phyloP scores from a whole-genome alignment of 2,329 filamentous ascomycete species.

The Cercospora brassicicola region DNA sequence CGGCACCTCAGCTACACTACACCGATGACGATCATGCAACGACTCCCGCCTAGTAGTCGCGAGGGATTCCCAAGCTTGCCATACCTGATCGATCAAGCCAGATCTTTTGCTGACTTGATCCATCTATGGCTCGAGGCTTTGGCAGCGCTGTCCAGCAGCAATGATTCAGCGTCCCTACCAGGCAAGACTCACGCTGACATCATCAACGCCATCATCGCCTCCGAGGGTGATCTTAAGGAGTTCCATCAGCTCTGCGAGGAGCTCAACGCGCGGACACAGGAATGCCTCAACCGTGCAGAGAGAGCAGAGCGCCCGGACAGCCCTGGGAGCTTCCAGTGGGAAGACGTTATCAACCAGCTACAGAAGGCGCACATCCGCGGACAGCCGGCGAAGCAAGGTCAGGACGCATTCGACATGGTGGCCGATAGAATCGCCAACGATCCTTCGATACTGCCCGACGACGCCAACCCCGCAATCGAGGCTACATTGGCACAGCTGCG shows the following conservation, averaged over 20 bases:
- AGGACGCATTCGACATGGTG: constrained; percentile 28
- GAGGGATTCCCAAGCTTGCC: constrained; percentile 93
- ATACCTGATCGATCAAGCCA: constrained; percentile 85
- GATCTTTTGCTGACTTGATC: constrained; percentile 80
- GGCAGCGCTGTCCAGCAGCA: constrained; percentile 26
- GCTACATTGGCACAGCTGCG: constrained; percentile 26
- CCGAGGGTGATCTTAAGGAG: constrained; percentile 49
- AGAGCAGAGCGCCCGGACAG: constrained; percentile 54
- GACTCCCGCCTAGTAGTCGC: constrained; percentile 74
- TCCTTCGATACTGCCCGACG: constrained; percentile 32
- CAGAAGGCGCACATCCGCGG: constrained; percentile 29
- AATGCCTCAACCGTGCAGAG: constrained; percentile 54
- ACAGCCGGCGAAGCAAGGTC: constrained; percentile 31
- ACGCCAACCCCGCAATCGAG: constrained; percentile 33
- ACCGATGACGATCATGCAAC: constrained; percentile 82
- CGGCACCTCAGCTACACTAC: constrained; percentile 68
- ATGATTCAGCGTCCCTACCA: constrained; percentile 20
- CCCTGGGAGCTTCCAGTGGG: constrained; percentile 52
- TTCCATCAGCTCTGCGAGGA: constrained; percentile 54
- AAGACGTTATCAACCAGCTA: constrained; percentile 53
- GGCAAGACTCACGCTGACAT: constrained; percentile 39
- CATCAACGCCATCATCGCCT: constrained; percentile 32
- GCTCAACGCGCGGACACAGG: constrained; percentile 51
- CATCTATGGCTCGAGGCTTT: constrained; percentile 71
- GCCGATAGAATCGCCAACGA: constrained; percentile 35